Evolutionary conservation across 2,329 filamentous ascomycete species (phyloP).

Genomic region (Incumbomyces delicatus): DNA sequence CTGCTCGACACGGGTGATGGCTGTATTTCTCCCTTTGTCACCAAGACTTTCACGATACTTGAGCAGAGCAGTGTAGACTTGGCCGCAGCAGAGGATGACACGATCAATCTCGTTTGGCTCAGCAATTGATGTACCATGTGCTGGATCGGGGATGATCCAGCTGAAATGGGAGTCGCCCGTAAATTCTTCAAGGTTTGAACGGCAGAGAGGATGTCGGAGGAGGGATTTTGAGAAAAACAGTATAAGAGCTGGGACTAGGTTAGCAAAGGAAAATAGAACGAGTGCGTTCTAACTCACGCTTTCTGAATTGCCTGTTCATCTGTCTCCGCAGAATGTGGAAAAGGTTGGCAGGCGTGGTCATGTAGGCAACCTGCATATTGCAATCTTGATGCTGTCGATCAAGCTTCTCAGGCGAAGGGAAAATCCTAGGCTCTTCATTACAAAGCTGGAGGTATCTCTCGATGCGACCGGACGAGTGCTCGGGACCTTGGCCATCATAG

Average conservation of each 20-base stretch:
- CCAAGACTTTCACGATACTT: slow-evolving; percentile 84
- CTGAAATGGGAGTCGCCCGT: slow-evolving; percentile 84
- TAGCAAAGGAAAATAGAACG: neutral
- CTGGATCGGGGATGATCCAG: slow-evolving; percentile 89
- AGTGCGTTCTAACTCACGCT: slow-evolving; percentile 59
- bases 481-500: slow-evolving; percentile 95
- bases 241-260: slow-evolving; percentile 57
- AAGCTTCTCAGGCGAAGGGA: slow-evolving; percentile 78
- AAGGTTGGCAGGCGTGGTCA: slow-evolving; percentile 90
- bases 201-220: slow-evolving; percentile 84
- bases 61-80: slow-evolving; percentile 81
- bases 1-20: slow-evolving; percentile 93
- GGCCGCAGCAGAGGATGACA: slow-evolving; percentile 86
- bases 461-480: slow-evolving; percentile 94
- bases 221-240: slow-evolving; percentile 98
- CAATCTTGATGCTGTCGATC: slow-evolving; percentile 97
- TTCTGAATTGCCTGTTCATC: slow-evolving; percentile 98
- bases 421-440: slow-evolving; percentile 93
- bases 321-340: slow-evolving; percentile 96
- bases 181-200: slow-evolving; percentile 85
- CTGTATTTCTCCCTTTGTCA: slow-evolving; percentile 63
- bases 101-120: slow-evolving; percentile 80
- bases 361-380: slow-evolving; percentile 98
- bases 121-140: slow-evolving; percentile 68
- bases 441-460: slow-evolving; percentile 95